Conservation (phyloP, 768 basidiomycete genomes). For the Tulasnella sp. region DNA sequence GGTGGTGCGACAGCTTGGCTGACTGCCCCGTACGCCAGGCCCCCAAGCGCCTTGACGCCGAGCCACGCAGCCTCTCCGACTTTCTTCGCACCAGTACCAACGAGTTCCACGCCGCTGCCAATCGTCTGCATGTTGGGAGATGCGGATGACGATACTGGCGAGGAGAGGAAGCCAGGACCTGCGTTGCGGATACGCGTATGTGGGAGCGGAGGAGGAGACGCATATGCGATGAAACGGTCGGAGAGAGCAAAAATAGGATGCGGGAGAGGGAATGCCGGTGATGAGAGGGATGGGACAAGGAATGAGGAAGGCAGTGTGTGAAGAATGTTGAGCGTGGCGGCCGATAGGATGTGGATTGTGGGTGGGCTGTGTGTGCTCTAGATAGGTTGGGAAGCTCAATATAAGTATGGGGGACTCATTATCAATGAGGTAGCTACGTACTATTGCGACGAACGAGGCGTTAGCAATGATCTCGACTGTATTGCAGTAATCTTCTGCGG, state of each 20-base stretch:
- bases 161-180: slow-evolving; percentile 7
- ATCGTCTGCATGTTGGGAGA: slow-evolving; percentile 16
- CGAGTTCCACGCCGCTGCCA: slow-evolving; percentile 7
- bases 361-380: slow-evolving; percentile 50
- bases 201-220: slow-evolving; percentile 28
- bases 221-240: slow-evolving; percentile 51
- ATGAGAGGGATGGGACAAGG: slow-evolving; percentile 22
- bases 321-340: slow-evolving; percentile 41
- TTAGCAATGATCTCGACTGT: slow-evolving; percentile 35
- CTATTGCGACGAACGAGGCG: slow-evolving; percentile 43
- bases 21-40: slow-evolving; percentile 37
- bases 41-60: slow-evolving; percentile 53
- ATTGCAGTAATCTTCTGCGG: slow-evolving; percentile 27
- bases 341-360: slow-evolving; percentile 45
- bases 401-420: neutral
- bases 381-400: no score
- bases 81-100: slow-evolving; percentile 17
- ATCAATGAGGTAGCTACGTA: slow-evolving; percentile 29
- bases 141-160: neutral
- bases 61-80: slow-evolving; percentile 49
- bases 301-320: slow-evolving; percentile 35
- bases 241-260: slow-evolving; percentile 51
- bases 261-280: slow-evolving; percentile 21
- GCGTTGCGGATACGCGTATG: neutral
- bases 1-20: neutral